A percentile compares a stretch with the other conserved stretches of the same genome.
Evolutionary conservation across 1,284 basidiomycete species (phyloP).

Genomic region (Tetrapyrgos nigripes): DNA sequence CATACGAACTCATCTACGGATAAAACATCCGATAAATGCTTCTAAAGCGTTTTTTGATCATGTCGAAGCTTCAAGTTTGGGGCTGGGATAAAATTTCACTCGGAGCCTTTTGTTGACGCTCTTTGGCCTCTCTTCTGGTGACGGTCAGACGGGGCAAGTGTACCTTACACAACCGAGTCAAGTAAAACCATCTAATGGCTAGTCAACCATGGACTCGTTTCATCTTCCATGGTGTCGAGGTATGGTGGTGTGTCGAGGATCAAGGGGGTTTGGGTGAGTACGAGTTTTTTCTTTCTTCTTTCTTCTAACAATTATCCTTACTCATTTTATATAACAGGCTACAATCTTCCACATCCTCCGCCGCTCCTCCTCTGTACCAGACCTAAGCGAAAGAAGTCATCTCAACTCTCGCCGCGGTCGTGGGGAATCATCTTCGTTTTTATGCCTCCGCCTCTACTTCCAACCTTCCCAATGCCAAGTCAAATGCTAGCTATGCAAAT

Average conservation of each 20-base stretch:
- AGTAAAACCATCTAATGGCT: slow-evolving; percentile 61
- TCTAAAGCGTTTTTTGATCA: slow-evolving; percentile 62
- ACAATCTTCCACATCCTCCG: slow-evolving; percentile 60
- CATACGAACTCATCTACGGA: no score
- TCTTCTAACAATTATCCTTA: not conserved
- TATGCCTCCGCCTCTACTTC: no score
- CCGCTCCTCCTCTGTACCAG: slow-evolving; percentile 61
- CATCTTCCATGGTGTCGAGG: slow-evolving; percentile 62
- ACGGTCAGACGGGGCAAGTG: no score
- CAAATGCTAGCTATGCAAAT: slow-evolving; percentile 59
- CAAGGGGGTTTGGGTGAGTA: slow-evolving; percentile 72
- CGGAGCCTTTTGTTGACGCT: slow-evolving; percentile 58
- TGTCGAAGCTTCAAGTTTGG: slow-evolving; percentile 44
- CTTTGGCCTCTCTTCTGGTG: slow-evolving; percentile 50
- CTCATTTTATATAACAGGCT: slow-evolving; percentile 9
- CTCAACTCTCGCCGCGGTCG: slow-evolving; percentile 51
- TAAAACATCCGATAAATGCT: no score
- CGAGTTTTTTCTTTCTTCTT: slow-evolving; percentile 15
- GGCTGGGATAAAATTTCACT: slow-evolving; percentile 62
- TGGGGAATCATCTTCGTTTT: slow-evolving; percentile 38
- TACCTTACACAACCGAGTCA: slow-evolving; percentile 48
- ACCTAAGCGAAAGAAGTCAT: slow-evolving; percentile 71
- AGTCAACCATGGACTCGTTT: slow-evolving; percentile 58
- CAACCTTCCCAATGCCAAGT: not conserved
- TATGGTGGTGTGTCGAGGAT: slow-evolving; percentile 45